These are phyloP conservation scores for Suhomyces ambrosiae DNA, from an alignment of 1,139 yeast species.

Conservation along the genomic window DNA sequence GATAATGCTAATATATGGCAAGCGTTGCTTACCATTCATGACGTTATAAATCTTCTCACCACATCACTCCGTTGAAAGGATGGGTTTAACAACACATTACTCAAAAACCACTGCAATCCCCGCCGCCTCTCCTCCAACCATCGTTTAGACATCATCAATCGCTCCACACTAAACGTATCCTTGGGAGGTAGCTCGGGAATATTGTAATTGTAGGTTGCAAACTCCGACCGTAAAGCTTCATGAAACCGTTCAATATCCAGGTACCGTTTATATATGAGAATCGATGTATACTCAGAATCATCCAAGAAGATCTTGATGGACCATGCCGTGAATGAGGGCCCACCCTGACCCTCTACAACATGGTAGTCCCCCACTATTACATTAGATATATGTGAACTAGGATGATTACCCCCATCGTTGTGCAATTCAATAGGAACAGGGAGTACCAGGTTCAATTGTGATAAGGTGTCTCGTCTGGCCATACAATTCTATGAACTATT, in stretches of 20 bases:
- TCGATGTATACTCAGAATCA: conserved; percentile 48
- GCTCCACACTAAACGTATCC: conserved; percentile 46
- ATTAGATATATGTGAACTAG: conserved; percentile 32
- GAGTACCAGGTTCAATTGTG: conserved; percentile 35
- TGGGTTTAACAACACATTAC: conserved; percentile 69
- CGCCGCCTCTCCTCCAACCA: conserved; percentile 66
- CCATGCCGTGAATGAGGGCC: conserved; percentile 51
- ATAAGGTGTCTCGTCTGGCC: conserved; percentile 15
- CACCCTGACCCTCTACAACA: conserved; percentile 38
- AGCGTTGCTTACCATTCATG: no score
- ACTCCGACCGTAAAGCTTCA: conserved; percentile 37
- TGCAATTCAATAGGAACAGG: conserved; percentile 43
- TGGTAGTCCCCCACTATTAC: conserved; percentile 45
- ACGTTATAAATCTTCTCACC: conserved; percentile 53
- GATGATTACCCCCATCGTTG: conserved; percentile 30
- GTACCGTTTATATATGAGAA: conserved; percentile 58
- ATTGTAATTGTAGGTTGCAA: conserved; percentile 36
- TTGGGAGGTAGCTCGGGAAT: conserved; percentile 73
- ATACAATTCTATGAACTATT: background rate
- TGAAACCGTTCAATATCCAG: conserved; percentile 62
- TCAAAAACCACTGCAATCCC: conserved; percentile 75
- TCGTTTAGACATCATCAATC: conserved; percentile 44
- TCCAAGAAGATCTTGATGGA: conserved; percentile 45
- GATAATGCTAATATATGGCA: no score
- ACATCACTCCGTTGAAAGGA: conserved; percentile 47